Evolutionary conservation across 2,329 filamentous ascomycete genomes (phyloP), one percentile per base, ranked within the genome.

Genomic region (Pseudocercospora musae): DNA sequence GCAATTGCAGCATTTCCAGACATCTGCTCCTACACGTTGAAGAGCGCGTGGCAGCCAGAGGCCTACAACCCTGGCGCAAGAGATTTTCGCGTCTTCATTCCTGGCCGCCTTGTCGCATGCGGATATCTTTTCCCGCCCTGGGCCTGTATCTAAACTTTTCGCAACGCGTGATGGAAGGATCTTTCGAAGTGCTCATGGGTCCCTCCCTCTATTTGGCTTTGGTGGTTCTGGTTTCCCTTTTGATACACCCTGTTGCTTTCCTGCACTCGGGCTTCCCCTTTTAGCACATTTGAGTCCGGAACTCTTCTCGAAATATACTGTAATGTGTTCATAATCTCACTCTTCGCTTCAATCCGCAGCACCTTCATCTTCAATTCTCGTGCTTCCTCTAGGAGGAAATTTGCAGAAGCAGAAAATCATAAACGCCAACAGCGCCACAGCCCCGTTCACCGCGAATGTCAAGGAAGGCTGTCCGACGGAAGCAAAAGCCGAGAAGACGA

Each of bases 361-460:
- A 3, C 57, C 60, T 8, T 61, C 59, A 13, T 62, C 62, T 11
- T 68, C 68, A 15, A 68, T 55, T 50, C 72, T 64, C 46, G 53
- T 64, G 56, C 79, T 79, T 2, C 78, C 78, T 3, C 74, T 68
- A 0, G 80, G 79, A 23, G 81, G 81, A 59, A 82, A 81, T 18
- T 75, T 73, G 15, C 80, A 78, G 52, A 80, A 74, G 2, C 79
- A 73, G 37, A 84, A 69, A 2, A 83, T 75, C 3, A 72, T 55
- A 46, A 83, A 82, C 2, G 79, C 82, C 3, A 86, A 59, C 0
- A 87, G 75, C 1, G 84, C 84, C 59, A 88, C 79, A 0, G 79
- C 84, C 0, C 86, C 87, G 69, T 91, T 91, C 71, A 83, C 86
- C 54, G 85, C 84, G 69, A 91, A 91, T 0, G 88, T 89, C 8